These are phyloP conservation scores for Fomitopsis schrenkii DNA, from an alignment of 1,284 basidiomycete species.

Conservation along the genomic window DNA sequence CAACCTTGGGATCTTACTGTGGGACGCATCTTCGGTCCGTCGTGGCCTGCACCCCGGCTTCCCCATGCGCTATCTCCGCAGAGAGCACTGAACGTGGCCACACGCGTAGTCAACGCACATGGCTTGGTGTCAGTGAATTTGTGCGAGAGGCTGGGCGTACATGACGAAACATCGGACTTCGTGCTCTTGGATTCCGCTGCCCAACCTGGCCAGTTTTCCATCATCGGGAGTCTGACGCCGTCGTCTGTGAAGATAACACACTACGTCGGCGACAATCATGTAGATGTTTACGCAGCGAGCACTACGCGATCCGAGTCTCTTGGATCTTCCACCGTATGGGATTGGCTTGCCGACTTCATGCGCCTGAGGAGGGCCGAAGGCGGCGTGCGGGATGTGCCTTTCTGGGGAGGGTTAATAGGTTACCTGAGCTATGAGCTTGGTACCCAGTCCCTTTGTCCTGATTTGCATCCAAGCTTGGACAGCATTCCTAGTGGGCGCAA, in stretches of 20 bases:
- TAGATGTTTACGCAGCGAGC: conserved; percentile 34
- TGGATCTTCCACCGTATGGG: conserved; percentile 54
- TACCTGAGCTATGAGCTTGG: conserved; percentile 75
- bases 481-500: conserved; percentile 31
- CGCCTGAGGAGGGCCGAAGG: conserved; percentile 37
- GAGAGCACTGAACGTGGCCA: conserved; percentile 29
- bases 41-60: conserved; percentile 45
- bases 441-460: conserved; percentile 40
- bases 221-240: conserved; percentile 55
- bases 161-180: conserved; percentile 57
- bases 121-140: conserved; percentile 39
- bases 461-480: conserved; percentile 31
- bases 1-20: conserved; percentile 38
- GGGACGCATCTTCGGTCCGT: conserved; percentile 35
- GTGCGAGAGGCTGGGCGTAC: conserved; percentile 59
- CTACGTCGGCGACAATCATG: conserved; percentile 42
- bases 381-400: conserved; percentile 54
- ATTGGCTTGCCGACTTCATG: conserved; percentile 72
- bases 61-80: conserved; percentile 14
- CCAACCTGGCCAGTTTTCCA: conserved; percentile 67
- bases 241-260: conserved; percentile 56
- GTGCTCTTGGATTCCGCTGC: conserved; percentile 72
- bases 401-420: conserved; percentile 77
- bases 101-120: conserved; percentile 38
- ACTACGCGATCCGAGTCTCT: conserved; percentile 25